Percentiles rank a stretch among this genome's conserved stretches.
Evolutionary conservation across 257 asterid genomes (phyloP).

Genomic region (Solanum pennellii): DNA sequence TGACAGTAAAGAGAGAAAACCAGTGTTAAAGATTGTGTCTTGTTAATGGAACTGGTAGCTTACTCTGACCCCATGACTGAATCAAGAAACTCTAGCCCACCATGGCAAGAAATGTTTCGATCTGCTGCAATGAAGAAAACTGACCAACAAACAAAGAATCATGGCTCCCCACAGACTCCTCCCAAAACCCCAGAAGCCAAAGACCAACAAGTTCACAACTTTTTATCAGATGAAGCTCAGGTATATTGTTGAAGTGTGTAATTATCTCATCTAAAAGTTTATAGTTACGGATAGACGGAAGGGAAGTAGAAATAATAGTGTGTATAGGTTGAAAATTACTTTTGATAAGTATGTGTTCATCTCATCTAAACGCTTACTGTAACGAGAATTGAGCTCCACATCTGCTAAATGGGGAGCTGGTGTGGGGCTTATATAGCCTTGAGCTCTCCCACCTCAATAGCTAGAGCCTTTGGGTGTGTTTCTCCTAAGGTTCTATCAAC

Average conservation of each 20-base stretch:
- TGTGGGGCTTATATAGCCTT: not conserved
- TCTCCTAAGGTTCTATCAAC: not conserved
- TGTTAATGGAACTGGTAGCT: conserved; percentile 48
- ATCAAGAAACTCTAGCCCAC: conserved; percentile 26
- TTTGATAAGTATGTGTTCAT: not conserved
- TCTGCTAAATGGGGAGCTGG: not conserved
- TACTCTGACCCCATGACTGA: conserved; percentile 47
- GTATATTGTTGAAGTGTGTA: not conserved
- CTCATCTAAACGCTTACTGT: not conserved
- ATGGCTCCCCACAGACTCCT: not conserved
- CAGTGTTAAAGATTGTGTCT: not conserved
- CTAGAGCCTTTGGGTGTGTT: not conserved
- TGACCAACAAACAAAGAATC: conserved; percentile 7
- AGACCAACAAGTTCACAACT: not conserved
- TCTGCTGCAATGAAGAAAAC: conserved; percentile 69
- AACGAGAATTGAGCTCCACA: not conserved
- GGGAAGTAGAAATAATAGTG: not conserved
- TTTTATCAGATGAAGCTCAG: conserved; percentile 39
- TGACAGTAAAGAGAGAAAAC: not conserved
- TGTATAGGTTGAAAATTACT: not conserved
- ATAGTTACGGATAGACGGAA: not conserved
- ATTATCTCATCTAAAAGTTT: not conserved
- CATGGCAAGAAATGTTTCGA: conserved; percentile 96
- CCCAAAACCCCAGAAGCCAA: conserved; percentile 7
- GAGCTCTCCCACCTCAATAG: not conserved